Conservation (phyloP, 1,139 yeast species). For the Debaryomyces udenii region DNA sequence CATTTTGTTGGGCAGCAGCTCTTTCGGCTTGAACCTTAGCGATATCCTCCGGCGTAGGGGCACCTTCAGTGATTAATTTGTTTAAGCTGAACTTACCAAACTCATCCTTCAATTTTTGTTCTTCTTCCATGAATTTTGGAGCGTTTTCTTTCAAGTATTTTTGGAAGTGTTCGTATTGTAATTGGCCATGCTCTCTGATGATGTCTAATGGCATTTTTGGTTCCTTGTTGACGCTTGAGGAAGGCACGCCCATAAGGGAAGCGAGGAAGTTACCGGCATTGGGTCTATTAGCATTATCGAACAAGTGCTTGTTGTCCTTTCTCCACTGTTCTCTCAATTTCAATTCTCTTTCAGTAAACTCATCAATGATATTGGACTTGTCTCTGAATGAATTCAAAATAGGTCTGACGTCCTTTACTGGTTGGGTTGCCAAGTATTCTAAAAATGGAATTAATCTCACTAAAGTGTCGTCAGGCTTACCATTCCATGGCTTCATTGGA, state of each 20-base stretch:
- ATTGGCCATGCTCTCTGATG: slow-evolving; percentile 91
- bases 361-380: slow-evolving; percentile 65
- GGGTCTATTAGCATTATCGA: slow-evolving; percentile 36
- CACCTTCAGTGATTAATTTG: slow-evolving; percentile 81
- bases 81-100: slow-evolving; percentile 80
- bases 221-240: slow-evolving; percentile 50
- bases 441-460: slow-evolving; percentile 85
- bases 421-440: slow-evolving; percentile 93
- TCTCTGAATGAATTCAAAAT: slow-evolving; percentile 70
- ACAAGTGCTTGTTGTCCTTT: slow-evolving; percentile 61
- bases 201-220: slow-evolving; percentile 90
- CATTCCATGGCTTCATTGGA: slow-evolving; percentile 83
- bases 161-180: slow-evolving; percentile 83
- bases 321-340: slow-evolving; percentile 68
- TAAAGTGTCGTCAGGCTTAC: slow-evolving; percentile 76
- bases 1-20: slow-evolving; percentile 13
- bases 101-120: slow-evolving; percentile 76
- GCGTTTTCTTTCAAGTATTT: slow-evolving; percentile 87
- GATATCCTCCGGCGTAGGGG: slow-evolving; percentile 84
- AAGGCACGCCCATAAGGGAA: slow-evolving; percentile 62
- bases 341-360: slow-evolving; percentile 76
- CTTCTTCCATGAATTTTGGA: slow-evolving; percentile 79
- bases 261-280: slow-evolving; percentile 58
- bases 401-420: slow-evolving; percentile 88
- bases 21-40: slow-evolving; percentile 63